Percentiles rank a stretch among this genome's conserved stretches.
These are phyloP conservation scores for Trametes hirsuta DNA, from an alignment of 1,284 basidiomycete genomes.

Conservation along the genomic window DNA sequence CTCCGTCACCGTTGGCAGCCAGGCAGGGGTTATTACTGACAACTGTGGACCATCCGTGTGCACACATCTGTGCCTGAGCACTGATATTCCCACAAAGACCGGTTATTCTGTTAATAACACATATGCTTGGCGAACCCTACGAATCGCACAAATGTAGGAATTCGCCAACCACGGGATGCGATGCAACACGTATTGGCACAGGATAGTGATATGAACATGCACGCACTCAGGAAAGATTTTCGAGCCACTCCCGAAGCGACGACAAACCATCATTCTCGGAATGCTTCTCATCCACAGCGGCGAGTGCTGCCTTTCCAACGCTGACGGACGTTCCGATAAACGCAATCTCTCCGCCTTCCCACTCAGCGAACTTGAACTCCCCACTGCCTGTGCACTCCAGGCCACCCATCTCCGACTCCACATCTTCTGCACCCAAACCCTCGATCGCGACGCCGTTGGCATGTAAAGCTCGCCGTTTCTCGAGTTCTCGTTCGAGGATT, in stretches of 20 bases:
- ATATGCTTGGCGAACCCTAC: too few relatives aligned
- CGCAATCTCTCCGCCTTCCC: slow-evolving; percentile 77
- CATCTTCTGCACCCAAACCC: slow-evolving; percentile 53
- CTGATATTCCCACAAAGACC: too few relatives aligned
- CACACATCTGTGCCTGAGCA: too few relatives aligned
- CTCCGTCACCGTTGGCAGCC: too few relatives aligned
- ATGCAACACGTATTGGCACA: neutral
- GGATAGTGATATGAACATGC: neutral
- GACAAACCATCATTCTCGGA: slow-evolving; percentile 43
- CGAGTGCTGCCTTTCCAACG: slow-evolving; percentile 37
- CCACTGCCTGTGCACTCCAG: slow-evolving; percentile 41
- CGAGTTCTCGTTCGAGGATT: slow-evolving; percentile 79
- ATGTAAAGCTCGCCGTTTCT: slow-evolving; percentile 68
- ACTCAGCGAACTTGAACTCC: slow-evolving; percentile 69
- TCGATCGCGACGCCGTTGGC: slow-evolving; percentile 69
- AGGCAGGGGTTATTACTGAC: too few relatives aligned
- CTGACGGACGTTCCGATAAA: slow-evolving; percentile 65
- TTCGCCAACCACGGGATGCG: too few relatives aligned
- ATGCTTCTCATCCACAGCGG: slow-evolving; percentile 38
- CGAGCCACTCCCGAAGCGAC: slow-evolving; percentile 54
- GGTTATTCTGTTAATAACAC: too few relatives aligned
- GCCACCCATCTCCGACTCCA: slow-evolving; percentile 34
- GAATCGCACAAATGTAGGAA: too few relatives aligned
- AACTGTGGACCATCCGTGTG: too few relatives aligned
- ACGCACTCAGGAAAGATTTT: slow-evolving; percentile 35